Base-by-base conservation (phyloP, 257 asterid genomes). In the Voacanga thouarsii region DNA sequence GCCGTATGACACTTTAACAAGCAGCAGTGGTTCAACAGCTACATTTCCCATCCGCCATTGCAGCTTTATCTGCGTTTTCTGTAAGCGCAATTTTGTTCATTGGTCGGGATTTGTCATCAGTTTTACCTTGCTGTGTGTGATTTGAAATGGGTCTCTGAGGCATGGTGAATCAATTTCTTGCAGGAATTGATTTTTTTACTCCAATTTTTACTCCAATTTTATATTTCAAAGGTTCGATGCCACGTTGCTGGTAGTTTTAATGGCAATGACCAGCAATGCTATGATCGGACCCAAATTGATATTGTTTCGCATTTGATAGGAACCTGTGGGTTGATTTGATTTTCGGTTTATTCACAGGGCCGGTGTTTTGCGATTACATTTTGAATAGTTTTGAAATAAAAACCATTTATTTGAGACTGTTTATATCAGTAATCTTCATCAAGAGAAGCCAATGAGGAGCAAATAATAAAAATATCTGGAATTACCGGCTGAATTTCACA, bases 71-170 rank as follows among this genome's bases (percentile, higher is more conserved):
- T 73, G 81, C 88, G 44, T 64, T 80, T 16, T 75, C 81, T 84
- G 85, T 21, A 84, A 70, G 33, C n/a, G 23, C 44, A 64, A 6
- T 45, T 45, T 5, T 79, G 49, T 21, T 77, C 6, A 14, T 23
- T 83, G 92, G 89, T 76, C 90, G 91, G 96, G 90, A 66, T 2
- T 76, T 77, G 24, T 11, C 30, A 66, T 71, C 49, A 66, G 49
- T 15, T 71, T 68, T 71, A 78, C 73, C 56, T 26, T 77, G 89
- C 81, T 87, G 91, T 85, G 96, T 45, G 81, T 84, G 92, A 91
- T 91, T 87, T 91, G 84, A 65, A 88, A 91, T 89, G 94, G 95
- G 95, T 79, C 89, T 83, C 92, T 88, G 95, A 90, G 95, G 95
- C 86, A 75, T 39, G 12, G 2, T 6, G 12, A 33, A 39, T 56